These are phyloP conservation scores for Hydnum rufescens DNA, from an alignment of 768 basidiomycete genomes.

Conservation along the genomic window DNA sequence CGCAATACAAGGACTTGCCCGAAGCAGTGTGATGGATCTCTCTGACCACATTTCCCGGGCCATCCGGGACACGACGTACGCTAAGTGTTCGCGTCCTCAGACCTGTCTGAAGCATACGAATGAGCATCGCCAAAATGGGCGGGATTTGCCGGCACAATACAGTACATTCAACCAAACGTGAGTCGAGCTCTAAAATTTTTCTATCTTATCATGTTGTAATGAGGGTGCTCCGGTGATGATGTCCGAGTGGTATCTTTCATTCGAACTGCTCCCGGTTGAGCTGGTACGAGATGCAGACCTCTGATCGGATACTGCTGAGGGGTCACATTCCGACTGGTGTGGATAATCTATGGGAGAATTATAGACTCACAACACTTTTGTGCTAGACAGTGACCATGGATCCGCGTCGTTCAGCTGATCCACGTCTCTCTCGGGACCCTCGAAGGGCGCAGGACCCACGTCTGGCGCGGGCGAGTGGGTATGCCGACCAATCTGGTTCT, in stretches of 20 bases:
- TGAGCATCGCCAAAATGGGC: too few species aligned
- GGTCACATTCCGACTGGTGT: neutral
- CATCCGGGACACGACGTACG: too few species aligned
- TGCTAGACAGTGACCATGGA: conserved; percentile 4
- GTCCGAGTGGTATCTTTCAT: conserved; percentile 77
- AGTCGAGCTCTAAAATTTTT: too few species aligned
- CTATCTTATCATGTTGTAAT: too few species aligned
- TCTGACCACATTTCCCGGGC: too few species aligned
- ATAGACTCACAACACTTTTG: conserved; percentile 5
- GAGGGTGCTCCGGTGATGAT: too few species aligned
- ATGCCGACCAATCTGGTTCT: conserved; percentile 31
- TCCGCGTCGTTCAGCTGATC: conserved; percentile 6
- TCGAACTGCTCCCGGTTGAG: conserved; percentile 39
- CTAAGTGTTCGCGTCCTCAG: too few species aligned
- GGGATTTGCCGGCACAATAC: too few species aligned
- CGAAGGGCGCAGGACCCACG: conserved; percentile 63
- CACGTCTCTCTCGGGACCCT: conserved; percentile 42
- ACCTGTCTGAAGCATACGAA: too few species aligned
- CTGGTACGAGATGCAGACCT: conserved; percentile 45
- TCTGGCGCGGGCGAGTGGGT: conserved; percentile 28
- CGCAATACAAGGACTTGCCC: too few species aligned
- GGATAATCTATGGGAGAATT: neutral
- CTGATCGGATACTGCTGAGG: conserved; percentile 94
- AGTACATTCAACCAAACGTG: too few species aligned
- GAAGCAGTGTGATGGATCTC: too few species aligned